Evolutionary conservation across 257 asterid species (phyloP).

Genomic region (Orobanche coerulescens): DNA sequence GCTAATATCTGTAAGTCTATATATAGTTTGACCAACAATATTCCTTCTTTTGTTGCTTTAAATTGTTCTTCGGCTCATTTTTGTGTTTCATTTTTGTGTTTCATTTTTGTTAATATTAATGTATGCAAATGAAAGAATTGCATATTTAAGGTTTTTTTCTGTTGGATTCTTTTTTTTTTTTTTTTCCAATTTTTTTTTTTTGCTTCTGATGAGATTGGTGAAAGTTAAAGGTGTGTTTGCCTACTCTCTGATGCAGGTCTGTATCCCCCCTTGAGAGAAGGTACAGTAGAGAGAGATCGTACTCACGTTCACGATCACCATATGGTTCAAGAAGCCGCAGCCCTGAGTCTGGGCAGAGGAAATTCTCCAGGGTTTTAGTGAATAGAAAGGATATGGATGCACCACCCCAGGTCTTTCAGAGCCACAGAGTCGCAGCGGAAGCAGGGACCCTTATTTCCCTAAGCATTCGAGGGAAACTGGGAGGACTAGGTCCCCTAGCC

Average conservation of each 20-base stretch:
- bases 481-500: conserved; percentile 34
- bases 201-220: too few species aligned
- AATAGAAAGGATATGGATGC: too few species aligned
- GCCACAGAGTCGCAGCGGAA: conserved; percentile 42
- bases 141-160: too few species aligned
- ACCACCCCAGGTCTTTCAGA: conserved; percentile 33
- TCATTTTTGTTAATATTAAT: not conserved
- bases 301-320: conserved; percentile 39
- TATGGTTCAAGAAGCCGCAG: conserved; percentile 47
- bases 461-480: conserved; percentile 20
- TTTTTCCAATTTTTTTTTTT: too few species aligned
- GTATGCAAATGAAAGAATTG: too few species aligned
- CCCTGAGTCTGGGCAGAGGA: conserved; percentile 39
- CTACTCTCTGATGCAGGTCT: conserved; percentile 42
- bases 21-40: too few species aligned
- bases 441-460: conserved; percentile 39
- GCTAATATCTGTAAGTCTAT: too few species aligned
- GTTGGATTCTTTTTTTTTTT: too few species aligned
- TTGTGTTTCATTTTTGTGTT: too few species aligned
- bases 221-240: not conserved
- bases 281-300: conserved; percentile 58
- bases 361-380: conserved; percentile 34
- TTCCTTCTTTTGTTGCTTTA: not conserved
- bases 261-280: conserved; percentile 58
- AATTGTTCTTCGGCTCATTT: not conserved